Base-by-base conservation (phyloP, 768 basidiomycete genomes). In the Saitozyma podzolica region DNA sequence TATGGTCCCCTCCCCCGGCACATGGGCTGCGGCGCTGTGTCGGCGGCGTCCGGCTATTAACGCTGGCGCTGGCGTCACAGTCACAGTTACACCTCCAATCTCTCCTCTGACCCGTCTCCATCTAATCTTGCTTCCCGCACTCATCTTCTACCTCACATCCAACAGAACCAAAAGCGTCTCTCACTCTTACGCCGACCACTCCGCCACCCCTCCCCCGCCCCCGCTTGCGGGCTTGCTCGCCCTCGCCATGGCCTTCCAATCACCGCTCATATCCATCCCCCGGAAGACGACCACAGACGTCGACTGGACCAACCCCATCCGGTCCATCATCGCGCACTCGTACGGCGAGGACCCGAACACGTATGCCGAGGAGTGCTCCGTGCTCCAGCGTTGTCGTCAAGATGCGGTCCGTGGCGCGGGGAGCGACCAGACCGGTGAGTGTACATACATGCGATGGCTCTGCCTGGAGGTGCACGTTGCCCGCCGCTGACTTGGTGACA, bases 341-440 rank as follows among this genome's bases (percentile, higher is more conserved):
- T 99, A 96, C 77, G 91, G 91, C 37, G 96, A 98, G 83, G 88
- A 84, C 74, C 92, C 95, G 39, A 92, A 94, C 62, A 86, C 86
- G 68, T 99, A 97, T 77, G 81, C 87, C 0, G 82, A 88, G 11
- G 96, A 98, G 78, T 92, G 87, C 77, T 86, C 87, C 11, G 82
- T 87, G 2, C 85, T 99, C 16, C 91, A 96, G 75, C 83, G 95
- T 43, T 92, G 91, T 82, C 82, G 96, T 37, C 93, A 97, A 79
- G 96, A 99, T 75, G 96, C 96, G 0, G 92, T 98, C 6, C 85
- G 89, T 66, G 95, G 95, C 37, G 95, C 95, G 40, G 96, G 96
- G 0, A 95, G 92, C 76, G 96, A 98, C 78, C 83, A 86, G 58
- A 96, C 93, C n/a, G 91, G 92, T 91, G 62, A 68, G 85, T 63